A percentile compares a stretch with the other conserved stretches of the same genome.
Evolutionary conservation across 139 green algal genomes (phyloP).

Genomic region (Dunaliella sp.): DNA sequence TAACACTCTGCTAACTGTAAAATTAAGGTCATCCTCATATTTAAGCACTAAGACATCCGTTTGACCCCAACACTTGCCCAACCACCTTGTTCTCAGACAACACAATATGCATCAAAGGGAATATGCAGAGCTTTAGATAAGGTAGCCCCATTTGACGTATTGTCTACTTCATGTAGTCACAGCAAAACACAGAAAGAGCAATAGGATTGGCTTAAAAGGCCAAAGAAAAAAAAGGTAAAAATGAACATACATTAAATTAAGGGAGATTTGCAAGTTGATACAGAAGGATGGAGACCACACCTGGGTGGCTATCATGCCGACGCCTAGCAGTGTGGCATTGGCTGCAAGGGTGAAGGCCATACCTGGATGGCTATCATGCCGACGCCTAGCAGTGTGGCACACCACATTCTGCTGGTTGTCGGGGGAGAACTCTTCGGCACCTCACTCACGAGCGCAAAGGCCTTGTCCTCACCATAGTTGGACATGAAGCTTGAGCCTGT

Average conservation of each 20-base stretch:
- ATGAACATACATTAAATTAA: no score
- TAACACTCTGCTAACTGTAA: not conserved
- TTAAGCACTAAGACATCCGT: no score
- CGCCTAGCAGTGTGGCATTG: conserved; percentile 27
- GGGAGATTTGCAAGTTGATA: no score
- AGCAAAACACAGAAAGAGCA: no score
- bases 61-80: not conserved
- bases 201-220: no score
- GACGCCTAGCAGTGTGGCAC: conserved; percentile 38
- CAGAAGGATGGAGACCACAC: no score
- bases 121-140: not conserved
- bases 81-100: not conserved
- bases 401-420: conserved; percentile 33
- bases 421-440: conserved; percentile 24
- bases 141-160: not conserved
- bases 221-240: no score
- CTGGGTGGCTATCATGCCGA: conserved; percentile 50
- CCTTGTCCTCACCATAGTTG: conserved; percentile 25
- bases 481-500: conserved; percentile 40
- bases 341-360: conserved; percentile 39
- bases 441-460: conserved; percentile 49
- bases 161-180: no score
- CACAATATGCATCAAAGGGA: not conserved
- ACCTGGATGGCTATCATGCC: not conserved
- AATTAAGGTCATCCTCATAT: not conserved